Evolutionary conservation across 305 asterid genomes (phyloP).

Genomic region (Solanum hybrid): DNA sequence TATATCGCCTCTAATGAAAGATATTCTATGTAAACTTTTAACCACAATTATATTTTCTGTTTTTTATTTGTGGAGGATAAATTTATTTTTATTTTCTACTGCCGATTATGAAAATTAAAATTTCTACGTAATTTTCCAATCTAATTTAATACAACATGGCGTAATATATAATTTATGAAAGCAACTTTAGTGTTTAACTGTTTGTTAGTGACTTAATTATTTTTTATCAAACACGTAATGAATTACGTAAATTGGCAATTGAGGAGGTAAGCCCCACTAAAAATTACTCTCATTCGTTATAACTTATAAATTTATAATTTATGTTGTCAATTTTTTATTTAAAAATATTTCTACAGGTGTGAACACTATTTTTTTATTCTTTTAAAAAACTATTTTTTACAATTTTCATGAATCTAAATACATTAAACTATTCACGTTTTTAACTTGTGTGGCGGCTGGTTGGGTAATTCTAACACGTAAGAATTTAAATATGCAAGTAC

Average conservation of each 20-base stretch:
- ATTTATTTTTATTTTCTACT: not conserved
- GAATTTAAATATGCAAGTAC: not conserved
- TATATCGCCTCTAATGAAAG: too few species aligned
- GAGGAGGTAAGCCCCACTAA: not conserved
- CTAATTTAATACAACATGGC: not conserved
- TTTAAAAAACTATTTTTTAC: not conserved
- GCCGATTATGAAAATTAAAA: not conserved
- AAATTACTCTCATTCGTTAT: not conserved
- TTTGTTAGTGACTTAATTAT: not conserved
- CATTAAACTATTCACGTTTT: not conserved
- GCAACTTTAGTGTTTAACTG: not conserved
- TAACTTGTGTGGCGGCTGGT: not conserved
- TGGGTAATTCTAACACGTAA: not conserved
- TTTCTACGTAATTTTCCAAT: not conserved
- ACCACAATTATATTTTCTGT: too few species aligned
- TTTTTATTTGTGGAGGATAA: too few species aligned
- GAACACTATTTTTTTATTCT: not conserved
- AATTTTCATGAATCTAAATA: not conserved
- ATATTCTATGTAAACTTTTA: too few species aligned
- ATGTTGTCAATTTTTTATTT: not conserved
- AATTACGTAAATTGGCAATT: not conserved
- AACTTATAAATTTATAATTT: not conserved
- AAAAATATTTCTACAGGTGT: not conserved
- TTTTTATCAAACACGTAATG: not conserved
- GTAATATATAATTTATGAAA: not conserved